A percentile compares a stretch with the other conserved stretches of the same genome.
Conservation (phyloP, 2,329 filamentous ascomycete species). For the Pestalotiopsis sp. region DNA sequence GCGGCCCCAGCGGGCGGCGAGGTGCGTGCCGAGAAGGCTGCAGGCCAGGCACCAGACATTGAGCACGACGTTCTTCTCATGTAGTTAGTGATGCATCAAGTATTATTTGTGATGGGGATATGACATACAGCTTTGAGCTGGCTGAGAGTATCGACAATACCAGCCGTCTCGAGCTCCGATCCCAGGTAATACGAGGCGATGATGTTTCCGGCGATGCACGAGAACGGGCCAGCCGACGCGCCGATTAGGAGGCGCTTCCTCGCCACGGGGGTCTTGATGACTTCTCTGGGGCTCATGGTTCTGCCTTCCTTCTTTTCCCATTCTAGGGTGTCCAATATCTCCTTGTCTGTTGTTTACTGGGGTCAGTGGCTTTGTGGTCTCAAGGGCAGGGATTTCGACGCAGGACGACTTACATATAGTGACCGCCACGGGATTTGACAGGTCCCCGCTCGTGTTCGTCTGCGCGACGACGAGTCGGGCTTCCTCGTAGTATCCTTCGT, state of each 20-base stretch:
- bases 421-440: slow-evolving; percentile 36
- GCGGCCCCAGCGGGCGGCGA: slow-evolving; percentile 43
- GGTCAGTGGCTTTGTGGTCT: background rate
- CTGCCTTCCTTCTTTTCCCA: slow-evolving; percentile 44
- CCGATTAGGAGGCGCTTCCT: slow-evolving; percentile 42
- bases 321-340: slow-evolving; percentile 45
- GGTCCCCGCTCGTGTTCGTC: slow-evolving; percentile 42
- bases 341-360: slow-evolving; percentile 27
- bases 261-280: slow-evolving; percentile 36
- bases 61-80: slow-evolving; percentile 47
- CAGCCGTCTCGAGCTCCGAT: slow-evolving; percentile 39
- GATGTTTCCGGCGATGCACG: slow-evolving; percentile 39
- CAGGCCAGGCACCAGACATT: slow-evolving; percentile 50
- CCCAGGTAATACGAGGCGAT: slow-evolving; percentile 43
- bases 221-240: slow-evolving; percentile 34
- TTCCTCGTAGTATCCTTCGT: slow-evolving; percentile 39
- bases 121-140: slow-evolving; percentile 37
- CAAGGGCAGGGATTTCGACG: background rate
- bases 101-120: background rate
- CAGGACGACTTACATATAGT: slow-evolving; percentile 25
- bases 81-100: background rate
- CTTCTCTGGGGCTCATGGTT: slow-evolving; percentile 38
- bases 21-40: slow-evolving; percentile 42
- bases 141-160: slow-evolving; percentile 36
- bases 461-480: slow-evolving; percentile 40